These are phyloP conservation scores for Amylostereum chailletii DNA, from an alignment of 1,284 basidiomycete species.

Conservation along the genomic window DNA sequence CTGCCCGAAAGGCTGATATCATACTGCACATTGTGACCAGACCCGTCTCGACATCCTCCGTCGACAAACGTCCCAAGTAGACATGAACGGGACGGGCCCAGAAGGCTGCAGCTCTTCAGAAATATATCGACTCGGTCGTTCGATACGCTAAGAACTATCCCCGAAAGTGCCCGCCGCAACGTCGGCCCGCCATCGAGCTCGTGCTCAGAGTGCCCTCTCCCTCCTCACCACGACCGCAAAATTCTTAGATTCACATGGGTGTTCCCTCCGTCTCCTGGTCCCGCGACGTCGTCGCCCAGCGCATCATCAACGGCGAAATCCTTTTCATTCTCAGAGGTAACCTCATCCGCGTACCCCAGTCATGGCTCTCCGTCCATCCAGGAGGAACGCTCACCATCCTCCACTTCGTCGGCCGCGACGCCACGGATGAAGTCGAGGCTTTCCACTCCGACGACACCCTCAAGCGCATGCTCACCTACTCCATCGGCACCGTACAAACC, in stretches of 20 bases:
- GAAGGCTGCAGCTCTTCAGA: too few relatives aligned
- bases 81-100: too few relatives aligned
- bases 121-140: too few relatives aligned
- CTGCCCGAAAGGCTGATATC: neutral
- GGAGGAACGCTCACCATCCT: slow-evolving; percentile 87
- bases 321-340: slow-evolving; percentile 75
- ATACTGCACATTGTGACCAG: neutral
- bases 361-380: slow-evolving; percentile 84
- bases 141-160: too few relatives aligned
- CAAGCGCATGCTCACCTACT: slow-evolving; percentile 60
- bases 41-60: too few relatives aligned
- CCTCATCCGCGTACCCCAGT: slow-evolving; percentile 75
- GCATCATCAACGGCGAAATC: slow-evolving; percentile 70
- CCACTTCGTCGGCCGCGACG: slow-evolving; percentile 95
- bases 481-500: slow-evolving; percentile 66
- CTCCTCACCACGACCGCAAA: too few relatives aligned
- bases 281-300: slow-evolving; percentile 51
- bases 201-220: too few relatives aligned
- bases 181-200: too few relatives aligned
- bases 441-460: slow-evolving; percentile 76
- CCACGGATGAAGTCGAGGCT: slow-evolving; percentile 89
- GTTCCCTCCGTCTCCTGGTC: slow-evolving; percentile 28
- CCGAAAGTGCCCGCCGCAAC: too few relatives aligned
- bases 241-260: slow-evolving; percentile 16
- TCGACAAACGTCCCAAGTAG: too few relatives aligned